Conservation (phyloP, 306 rosid genomes). For the Parietaria judaica region DNA sequence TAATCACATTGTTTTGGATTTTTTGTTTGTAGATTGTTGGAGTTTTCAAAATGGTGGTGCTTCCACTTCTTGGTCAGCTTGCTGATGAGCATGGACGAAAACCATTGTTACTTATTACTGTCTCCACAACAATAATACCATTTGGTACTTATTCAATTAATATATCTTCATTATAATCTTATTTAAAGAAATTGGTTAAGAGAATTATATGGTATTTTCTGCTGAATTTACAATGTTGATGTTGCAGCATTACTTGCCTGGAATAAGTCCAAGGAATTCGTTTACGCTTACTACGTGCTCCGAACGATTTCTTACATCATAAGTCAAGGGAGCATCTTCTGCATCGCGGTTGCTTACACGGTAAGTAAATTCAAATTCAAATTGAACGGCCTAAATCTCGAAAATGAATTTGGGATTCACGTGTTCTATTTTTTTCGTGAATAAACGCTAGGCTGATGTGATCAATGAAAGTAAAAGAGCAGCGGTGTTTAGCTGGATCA, state of each 20-base stretch:
- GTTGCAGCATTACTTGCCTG: slow-evolving; percentile 48
- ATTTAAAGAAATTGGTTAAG: no score
- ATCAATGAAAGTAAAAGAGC: slow-evolving; percentile 43
- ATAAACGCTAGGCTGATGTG: slow-evolving; percentile 48
- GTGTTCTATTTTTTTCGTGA: slow-evolving; percentile 1
- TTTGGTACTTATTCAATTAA: slow-evolving; percentile 34
- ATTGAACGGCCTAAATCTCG: not conserved
- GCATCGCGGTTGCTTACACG: slow-evolving; percentile 53
- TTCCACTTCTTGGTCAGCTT: slow-evolving; percentile 78
- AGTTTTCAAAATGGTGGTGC: slow-evolving; percentile 66
- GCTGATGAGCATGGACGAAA: slow-evolving; percentile 83
- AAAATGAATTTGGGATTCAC: slow-evolving; percentile 7
- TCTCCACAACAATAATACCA: slow-evolving; percentile 54
- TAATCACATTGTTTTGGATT: no score
- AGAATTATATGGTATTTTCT: no score
- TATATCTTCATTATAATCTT: not conserved
- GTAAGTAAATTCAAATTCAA: slow-evolving; percentile 28
- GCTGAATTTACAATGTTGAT: slow-evolving; percentile 12
- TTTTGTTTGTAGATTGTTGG: slow-evolving; percentile 50
- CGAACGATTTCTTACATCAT: slow-evolving; percentile 50
- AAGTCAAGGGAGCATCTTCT: slow-evolving; percentile 66
- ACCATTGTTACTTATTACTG: slow-evolving; percentile 55
- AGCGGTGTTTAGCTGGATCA: slow-evolving; percentile 53
- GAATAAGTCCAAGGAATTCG: slow-evolving; percentile 41
- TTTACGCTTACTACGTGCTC: slow-evolving; percentile 53